Base-by-base conservation (phyloP, 1,284 basidiomycete genomes). In the Sporisorium exsertum region DNA sequence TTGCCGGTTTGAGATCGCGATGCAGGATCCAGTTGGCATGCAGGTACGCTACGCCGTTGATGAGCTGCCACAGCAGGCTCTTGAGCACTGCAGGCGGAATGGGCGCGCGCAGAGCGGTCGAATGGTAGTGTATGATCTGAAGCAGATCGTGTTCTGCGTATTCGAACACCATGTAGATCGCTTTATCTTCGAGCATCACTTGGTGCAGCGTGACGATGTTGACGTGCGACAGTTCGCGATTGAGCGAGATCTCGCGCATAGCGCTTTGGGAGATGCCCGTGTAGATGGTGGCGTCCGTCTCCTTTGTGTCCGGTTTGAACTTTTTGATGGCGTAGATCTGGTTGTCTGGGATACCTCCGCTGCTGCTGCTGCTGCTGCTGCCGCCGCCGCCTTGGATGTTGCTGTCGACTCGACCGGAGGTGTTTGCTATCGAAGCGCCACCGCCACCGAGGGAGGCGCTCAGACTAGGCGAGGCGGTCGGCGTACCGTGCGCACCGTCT, bases 191-290 rank as follows among this genome's bases (percentile, higher is more conserved):
- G 20, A 99, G 88, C 58, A 99, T 94, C 29, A 98, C 96, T 85
- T 98, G 95, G 73, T 92, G 91, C 35, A 99, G 89, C 0, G 93
- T 90, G 5, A 95, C 93, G 1, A 99, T 88, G 83, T 99, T 97
- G 83, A 94, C 92, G 84, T 99, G 96, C 59, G 90, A 89, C 59
- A 98, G 93, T 83, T 99, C 96, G 57, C 94, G 90, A 85, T 97
- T 98, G 75, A 99, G 88, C 93, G 94, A 94, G 78, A 98, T 99
- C 86, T 99, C 96, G 70, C 94, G 89, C 82, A 95, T 93, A 18
- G 95, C 97, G 86, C 93, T 95, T 87, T 98, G 97, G 83, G 94
- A 96, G 82, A 99, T 96, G 5, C 97, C 97, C 9, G 95, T 97
- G 85, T 97, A 99, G 0, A 93, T 94, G 22, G 64, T 54, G 56